Percentiles rank a stretch among this genome's conserved stretches.
These are phyloP conservation scores for Fusarium denticulatum DNA, from an alignment of 2,329 filamentous ascomycete species.

Conservation along the genomic window DNA sequence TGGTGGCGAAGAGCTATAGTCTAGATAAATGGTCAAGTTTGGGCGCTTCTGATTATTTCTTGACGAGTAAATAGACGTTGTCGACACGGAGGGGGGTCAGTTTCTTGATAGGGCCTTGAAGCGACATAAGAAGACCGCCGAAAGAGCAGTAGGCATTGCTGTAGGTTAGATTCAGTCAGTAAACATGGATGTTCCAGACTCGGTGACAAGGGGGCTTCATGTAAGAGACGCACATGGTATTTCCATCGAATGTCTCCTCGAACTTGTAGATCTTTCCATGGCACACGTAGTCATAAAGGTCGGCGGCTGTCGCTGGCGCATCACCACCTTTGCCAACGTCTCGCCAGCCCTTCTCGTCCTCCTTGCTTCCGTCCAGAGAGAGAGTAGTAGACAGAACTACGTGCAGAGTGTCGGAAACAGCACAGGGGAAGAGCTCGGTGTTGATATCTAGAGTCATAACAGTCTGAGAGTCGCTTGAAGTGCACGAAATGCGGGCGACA, in stretches of 20 bases:
- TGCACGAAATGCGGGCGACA: conserved; percentile 84
- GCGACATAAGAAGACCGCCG: conserved; percentile 87
- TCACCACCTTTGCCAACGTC: conserved; percentile 68
- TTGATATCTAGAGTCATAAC: conserved; percentile 92
- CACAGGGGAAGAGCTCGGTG: conserved; percentile 86
- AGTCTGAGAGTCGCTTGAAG: conserved; percentile 77
- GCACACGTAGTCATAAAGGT: conserved; percentile 89
- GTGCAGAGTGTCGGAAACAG: conserved; percentile 78
- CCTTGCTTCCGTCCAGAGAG: conserved; percentile 84
- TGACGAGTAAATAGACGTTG: conserved; percentile 90
- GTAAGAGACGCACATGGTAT: conserved; percentile 73
- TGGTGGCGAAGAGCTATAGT: conserved; percentile 13
- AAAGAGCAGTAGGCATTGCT: conserved; percentile 97
- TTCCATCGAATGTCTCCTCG: conserved; percentile 79
- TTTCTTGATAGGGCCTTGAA: conserved; percentile 96
- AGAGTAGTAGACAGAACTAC: conserved; percentile 87
- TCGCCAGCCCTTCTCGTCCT: conserved; percentile 83
- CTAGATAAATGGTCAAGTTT: conserved; percentile 19
- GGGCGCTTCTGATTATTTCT: conserved; percentile 70
- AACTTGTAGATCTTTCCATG: conserved; percentile 91
- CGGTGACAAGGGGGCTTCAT: neutral
- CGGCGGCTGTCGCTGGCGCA: conserved; percentile 71
- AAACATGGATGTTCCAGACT: neutral
- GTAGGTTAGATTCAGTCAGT: conserved; percentile 28
- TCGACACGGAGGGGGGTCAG: conserved; percentile 91